Base-by-base conservation (phyloP, 768 basidiomycete genomes). In the Mycena epipterygia region DNA sequence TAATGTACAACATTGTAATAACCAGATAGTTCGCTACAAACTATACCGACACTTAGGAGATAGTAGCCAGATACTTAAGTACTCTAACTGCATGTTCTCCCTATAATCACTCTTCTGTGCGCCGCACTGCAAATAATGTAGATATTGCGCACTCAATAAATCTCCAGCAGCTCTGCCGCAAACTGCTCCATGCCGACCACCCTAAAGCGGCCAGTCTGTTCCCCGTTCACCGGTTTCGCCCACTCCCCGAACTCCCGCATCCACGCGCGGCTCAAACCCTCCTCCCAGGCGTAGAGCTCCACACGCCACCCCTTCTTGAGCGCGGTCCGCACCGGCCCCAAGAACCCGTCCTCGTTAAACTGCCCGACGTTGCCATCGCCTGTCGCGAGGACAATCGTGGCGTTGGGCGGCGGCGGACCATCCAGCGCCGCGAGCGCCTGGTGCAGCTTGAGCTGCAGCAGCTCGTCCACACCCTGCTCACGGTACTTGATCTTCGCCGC, bases 401-500 rank as follows among this genome's bases (percentile, higher is more conserved):
- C 88, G 3, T 89, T 88, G 14, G 82, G 76, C 0, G 90, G 90
- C 2, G 89, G 90, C 1, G 87, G 84, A 19, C 84, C 83, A 70
- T 95, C 93, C 9, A 88, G 86, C 49, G 88, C 89, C 13, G 92
- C 90, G 59, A 98, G 84, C 14, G 92, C 92, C 78, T 97, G 95
- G 73, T 96, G 91, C 33, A 98, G 85, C 79, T 99, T 98, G 67
- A 98, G 85, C 80, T 98, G 96, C 57, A 99, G 82, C 29, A 98
- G 86, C 81, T 99, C 97, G 78, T 99, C 97, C 3, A 99, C 97
- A 14, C 95, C 96, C 81, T 99, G 96, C 76, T 97, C 95, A 65
- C 94, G 89, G 77, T 91, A 95, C 39, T 90, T 88, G 63, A 90
- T 80, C 39, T 89, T 87, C 33, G 77, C 75, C 14, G 79, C 73